Base-by-base conservation (phyloP, 768 basidiomycete genomes). In the Solioccasus polychromus region DNA sequence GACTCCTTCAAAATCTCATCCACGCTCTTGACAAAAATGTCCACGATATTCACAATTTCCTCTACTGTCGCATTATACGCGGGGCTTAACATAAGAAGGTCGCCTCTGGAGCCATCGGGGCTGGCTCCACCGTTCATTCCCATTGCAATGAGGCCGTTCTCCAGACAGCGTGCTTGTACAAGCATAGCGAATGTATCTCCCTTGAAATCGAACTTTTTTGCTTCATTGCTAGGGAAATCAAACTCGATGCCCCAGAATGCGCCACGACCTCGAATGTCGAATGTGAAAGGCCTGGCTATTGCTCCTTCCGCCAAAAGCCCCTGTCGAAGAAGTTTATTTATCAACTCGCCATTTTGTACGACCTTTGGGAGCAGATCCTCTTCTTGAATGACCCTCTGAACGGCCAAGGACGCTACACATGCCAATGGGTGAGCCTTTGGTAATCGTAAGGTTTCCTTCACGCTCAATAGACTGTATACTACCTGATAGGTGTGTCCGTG, bases 401-500 rank as follows among this genome's bases (percentile, higher is more conserved):
- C 91, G 1, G 88, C 91, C 23, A 94, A 71, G 14, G 89, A 74
- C 17, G 88, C 89, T 9, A 84, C 84, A 55, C 88, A 91, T 0
- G 83, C 75, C 42, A 91, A 57, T 3, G 89, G 88, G 62, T 89
- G 80, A 8, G 77, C 81, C 81, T 89, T 57, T 35, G 35, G 24
- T 35, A 46, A 48, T 5, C 3, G 10, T 54, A 23, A 62, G 45
- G 30, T 34, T 4, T 15, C 9, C 30, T 35, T 7, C 22, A 17
- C 17, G 22, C 31, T 14, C 2, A 35, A 24, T 38, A 14, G 22
- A 23, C 42, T 5, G 2, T 15, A 6, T 23, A 61, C 14, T 58
- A 77, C 87, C 73, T 88, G 87, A 60, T 90, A 92, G 3, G 89
- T 90, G 64, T 92, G 89, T 0, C 88, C 90, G 62, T 91, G 88